Base-by-base conservation (phyloP, 176 grass and related monocot genomes). In the Rhynchospora pubera region DNA sequence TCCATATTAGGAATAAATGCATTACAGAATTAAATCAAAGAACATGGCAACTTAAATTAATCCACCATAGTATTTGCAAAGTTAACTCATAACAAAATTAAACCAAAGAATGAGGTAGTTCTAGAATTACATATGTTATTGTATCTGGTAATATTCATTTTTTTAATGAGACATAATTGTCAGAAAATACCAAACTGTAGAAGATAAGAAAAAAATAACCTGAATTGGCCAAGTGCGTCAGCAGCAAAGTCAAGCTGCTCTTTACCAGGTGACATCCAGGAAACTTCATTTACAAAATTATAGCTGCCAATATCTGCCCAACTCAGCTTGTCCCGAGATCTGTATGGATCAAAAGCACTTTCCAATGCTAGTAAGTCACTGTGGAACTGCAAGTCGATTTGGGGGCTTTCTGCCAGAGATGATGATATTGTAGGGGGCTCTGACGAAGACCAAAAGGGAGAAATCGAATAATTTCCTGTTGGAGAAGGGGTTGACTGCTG, bases 191-290 rank as follows among this genome's bases (percentile, higher is more conserved):
- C 50, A 76, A 45, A 75, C 19, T 51, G 22, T 53, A 50, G 65
- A n/a, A 79, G 1, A 79, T 62, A 42, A 82, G 7, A 32, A n/a
- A 84, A 46, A 76, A 63, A 10, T 87, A 9, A 98, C 95, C 95
- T 98, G 92, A 98, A 98, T 74, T 90, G 87, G 65, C 90, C 50
- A 7, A 98, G 88, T 19, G 88, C 93, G 7, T 90, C 95, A 6
- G 95, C 88, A 55, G 95, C 95, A 78, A 88, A 94, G 1, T 94
- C 95, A 39, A 98, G 95, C 62, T 98, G 95, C 23, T 91, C 92
- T 82, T 98, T 94, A 26, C 90, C 95, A 16, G 90, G 90, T 48
- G 95, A 93, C 95, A 98, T 98, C 95, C 95, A 98, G 0, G 92
- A 98, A 34, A 98, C 87, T 82, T 98, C 95, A 14, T 89, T 86